Base-by-base conservation (phyloP, 2,329 filamentous ascomycete genomes). In the Spiromastix sp. region DNA sequence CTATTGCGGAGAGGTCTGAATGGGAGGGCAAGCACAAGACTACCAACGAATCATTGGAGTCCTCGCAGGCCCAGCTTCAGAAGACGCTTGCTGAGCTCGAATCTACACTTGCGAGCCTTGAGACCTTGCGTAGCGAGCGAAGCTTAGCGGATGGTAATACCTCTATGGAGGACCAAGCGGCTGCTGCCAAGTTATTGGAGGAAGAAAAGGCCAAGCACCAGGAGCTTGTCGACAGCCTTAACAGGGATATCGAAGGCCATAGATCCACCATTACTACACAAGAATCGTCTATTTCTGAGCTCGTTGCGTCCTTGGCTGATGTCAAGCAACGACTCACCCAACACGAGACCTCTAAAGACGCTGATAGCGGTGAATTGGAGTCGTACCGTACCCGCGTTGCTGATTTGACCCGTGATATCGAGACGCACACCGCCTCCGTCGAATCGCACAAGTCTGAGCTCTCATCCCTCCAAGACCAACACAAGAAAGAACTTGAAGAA, bases 1-100 rank as follows among this genome's bases (percentile, higher is more conserved):
- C 73, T 10, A 5, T 36, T 16, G 33, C 17, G 6, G 33, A 36
- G 26, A n/a, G 33, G 26, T 25, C 33, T 16, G 25, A 44, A 32
- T 91, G 85, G 84, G 79, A 91, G 53, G 63, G 57, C 32, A 87
- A 84, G 62, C 86, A 95, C 56, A 66, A 79, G 46, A 64, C 69
- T 26, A 77, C 79, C 0, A 66, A 94, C 18, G 70, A 78, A 37
- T 74, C 77, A 2, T 77, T 93, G 64, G 74, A 81, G 45, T 64
- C 67, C 10, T 83, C 81, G 0, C 85, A 95, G 61, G 68, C 72
- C 33, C 71, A 81, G 33, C 77, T 95, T 52, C 71, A 77, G 34
- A 65, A 70, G 36, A 87, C 79, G 0, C 80, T 94, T 33, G 64
- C 69, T 15, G 76, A 85, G 31, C 72, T 96, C 1, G 83, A 94